Evolutionary conservation across 139 green algal species (phyloP).

Genomic region (Tetraselmis chui): DNA sequence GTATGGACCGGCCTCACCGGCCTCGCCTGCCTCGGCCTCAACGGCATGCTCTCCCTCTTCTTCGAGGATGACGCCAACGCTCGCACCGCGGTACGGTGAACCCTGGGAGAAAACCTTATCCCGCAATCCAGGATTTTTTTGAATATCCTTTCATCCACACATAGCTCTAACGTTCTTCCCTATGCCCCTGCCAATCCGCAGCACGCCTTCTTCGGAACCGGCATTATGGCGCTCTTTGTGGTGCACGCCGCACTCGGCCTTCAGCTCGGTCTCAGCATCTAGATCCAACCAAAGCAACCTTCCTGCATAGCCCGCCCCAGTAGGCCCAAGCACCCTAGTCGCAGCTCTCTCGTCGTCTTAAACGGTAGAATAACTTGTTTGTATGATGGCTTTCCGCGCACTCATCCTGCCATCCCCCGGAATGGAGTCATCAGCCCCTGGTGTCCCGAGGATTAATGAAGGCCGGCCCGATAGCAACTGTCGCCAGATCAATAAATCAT

Average conservation of each 20-base stretch:
- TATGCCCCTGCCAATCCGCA: background rate
- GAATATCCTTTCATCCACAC: too few species aligned
- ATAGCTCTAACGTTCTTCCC: background rate
- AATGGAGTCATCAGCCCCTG: too few species aligned
- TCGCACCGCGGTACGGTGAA: slow-evolving; percentile 30
- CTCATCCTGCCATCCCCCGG: too few species aligned
- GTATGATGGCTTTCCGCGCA: too few species aligned
- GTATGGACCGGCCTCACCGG: slow-evolving; percentile 50
- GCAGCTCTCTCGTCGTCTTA: background rate
- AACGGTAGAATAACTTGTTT: too few species aligned
- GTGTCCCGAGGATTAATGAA: too few species aligned
- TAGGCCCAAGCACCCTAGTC: background rate
- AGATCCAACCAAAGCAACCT: background rate
- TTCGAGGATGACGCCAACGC: slow-evolving; percentile 41
- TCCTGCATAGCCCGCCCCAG: background rate
- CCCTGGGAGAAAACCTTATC: too few species aligned
- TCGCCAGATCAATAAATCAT: too few species aligned
- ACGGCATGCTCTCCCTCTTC: slow-evolving; percentile 63
- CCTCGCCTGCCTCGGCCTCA: slow-evolving; percentile 54
- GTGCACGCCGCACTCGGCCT: slow-evolving; percentile 63
- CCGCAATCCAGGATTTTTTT: too few species aligned
- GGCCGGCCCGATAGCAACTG: too few species aligned
- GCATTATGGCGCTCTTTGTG: slow-evolving; percentile 69
- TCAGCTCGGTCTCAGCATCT: slow-evolving; percentile 69
- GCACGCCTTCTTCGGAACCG: slow-evolving; percentile 69